Evolutionary conservation across 257 asterid genomes (phyloP).

Genomic region (Mentha longifolia): DNA sequence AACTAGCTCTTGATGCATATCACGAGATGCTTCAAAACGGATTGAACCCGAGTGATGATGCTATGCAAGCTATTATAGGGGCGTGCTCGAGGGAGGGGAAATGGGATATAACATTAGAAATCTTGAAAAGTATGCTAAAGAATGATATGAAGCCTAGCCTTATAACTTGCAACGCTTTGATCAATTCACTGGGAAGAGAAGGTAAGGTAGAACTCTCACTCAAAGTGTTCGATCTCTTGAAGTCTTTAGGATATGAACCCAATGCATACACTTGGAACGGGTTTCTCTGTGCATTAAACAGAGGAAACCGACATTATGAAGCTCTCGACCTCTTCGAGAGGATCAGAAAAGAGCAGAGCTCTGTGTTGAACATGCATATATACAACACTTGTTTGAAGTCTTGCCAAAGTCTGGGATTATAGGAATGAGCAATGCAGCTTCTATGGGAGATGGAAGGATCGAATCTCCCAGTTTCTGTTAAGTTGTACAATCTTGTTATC

Average conservation of each 20-base stretch:
- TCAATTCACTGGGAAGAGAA: constrained; percentile 75
- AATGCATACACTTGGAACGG: constrained; percentile 92
- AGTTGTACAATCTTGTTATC: constrained; percentile 81
- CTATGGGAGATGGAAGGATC: constrained; percentile 83
- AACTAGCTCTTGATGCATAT: constrained; percentile 85
- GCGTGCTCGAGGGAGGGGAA: constrained; percentile 91
- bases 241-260: constrained; percentile 65
- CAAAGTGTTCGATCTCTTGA: constrained; percentile 58
- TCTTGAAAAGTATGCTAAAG: constrained; percentile 56
- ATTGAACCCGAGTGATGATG: constrained; percentile 58
- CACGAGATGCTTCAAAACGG: constrained; percentile 75
- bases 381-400: constrained; percentile 75
- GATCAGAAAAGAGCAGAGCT: constrained; percentile 47
- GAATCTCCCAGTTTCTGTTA: constrained; percentile 53
- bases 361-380: constrained; percentile 57
- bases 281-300: constrained; percentile 73
- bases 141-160: constrained; percentile 64
- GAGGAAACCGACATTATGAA: constrained; percentile 60
- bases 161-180: constrained; percentile 69
- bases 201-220: constrained; percentile 65
- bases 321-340: constrained; percentile 69
- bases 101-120: constrained; percentile 63
- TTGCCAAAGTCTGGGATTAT: constrained; percentile 75
- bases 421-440: constrained; percentile 83
- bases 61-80: constrained; percentile 86